Evolutionary conservation across 345 rosid species (phyloP), one percentile per base, ranked within the genome.

Genomic region (Boechera retrofracta): DNA sequence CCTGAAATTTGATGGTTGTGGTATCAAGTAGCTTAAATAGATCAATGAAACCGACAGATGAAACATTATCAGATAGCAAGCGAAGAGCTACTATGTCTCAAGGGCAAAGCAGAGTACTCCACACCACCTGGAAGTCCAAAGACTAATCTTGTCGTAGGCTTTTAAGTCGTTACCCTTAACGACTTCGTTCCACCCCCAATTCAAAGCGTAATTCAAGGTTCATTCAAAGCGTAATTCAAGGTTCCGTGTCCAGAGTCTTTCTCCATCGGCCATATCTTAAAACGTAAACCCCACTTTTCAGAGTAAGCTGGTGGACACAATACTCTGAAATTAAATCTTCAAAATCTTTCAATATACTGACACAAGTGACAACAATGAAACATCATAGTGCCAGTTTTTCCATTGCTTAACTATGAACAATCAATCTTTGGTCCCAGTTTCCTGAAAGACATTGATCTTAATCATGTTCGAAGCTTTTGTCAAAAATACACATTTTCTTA

Each of bases 111-210:
- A 21, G 24, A 21, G 24, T 21, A 21, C 24, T 21, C 24, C 24
- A 21, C 24, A 29, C 2, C 45, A 60, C 64, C 64, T 60, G 31
- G 36, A 35, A 36, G 15, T 21, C 64, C 64, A 60, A 60, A 60
- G 64, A 10, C 64, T 21, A 31, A 60, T 36, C 15, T 36, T 36
- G 31, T 10, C 44, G 0, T 5, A 1, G 10, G 15, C 45, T 60
- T 36, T 60, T 26, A 60, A 60, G 29, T 38, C 0, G 10, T 60
- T 60, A 36, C n/a, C 29, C 1, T 60, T 21, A 8, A 60, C 31
- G n/a, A 60, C 64, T 0, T 36, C 45, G 31, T 60, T 60, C 64
- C 47, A 60, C 5, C 31, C 64, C 64, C 45, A 38, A 6, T 61
- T 61, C 47, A 38, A 61, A 11, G 5, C 3, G 33, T 62, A 21